phyloP scores from a whole-genome alignment of 2,329 filamentous ascomycete species.

The Fusarium nanum region DNA sequence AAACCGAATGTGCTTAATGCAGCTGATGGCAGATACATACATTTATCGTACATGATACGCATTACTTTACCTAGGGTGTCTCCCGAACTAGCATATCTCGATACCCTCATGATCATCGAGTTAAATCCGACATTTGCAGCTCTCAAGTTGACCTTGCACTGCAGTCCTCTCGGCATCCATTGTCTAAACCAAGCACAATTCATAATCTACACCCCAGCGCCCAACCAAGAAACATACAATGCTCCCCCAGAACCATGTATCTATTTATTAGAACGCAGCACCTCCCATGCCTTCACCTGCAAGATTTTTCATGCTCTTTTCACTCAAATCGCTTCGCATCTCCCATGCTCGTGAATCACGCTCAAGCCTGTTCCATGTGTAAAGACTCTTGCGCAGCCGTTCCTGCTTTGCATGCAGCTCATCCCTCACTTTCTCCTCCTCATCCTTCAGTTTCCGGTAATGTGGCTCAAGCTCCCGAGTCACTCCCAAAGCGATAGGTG shows the following conservation, averaged over 20 bases:
- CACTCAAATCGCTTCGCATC: slow-evolving; percentile 67
- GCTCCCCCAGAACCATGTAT: background rate
- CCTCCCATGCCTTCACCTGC: slow-evolving; percentile 67
- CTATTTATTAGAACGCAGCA: slow-evolving; percentile 60
- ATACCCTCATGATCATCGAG: slow-evolving; percentile 2
- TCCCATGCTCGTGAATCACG: slow-evolving; percentile 66
- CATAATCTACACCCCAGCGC: slow-evolving; percentile 19
- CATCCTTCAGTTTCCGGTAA: slow-evolving; percentile 65
- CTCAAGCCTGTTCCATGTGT: slow-evolving; percentile 65
- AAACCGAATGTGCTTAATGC: too few relatives aligned
- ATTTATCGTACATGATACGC: background rate
- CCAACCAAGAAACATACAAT: slow-evolving; percentile 5
- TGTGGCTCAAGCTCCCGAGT: slow-evolving; percentile 66
- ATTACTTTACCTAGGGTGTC: background rate
- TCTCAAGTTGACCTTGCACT: slow-evolving; percentile 1
- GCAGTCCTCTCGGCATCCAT: background rate
- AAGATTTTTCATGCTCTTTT: slow-evolving; percentile 67
- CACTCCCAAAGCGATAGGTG: slow-evolving; percentile 60
- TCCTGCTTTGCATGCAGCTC: slow-evolving; percentile 67
- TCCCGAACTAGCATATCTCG: background rate
- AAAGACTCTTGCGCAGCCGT: slow-evolving; percentile 63
- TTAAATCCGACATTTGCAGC: slow-evolving; percentile 16
- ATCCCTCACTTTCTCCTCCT: slow-evolving; percentile 67
- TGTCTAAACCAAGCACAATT: slow-evolving; percentile 12
- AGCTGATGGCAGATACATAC: background rate